These are phyloP conservation scores for Suhomyces panamericanus DNA, from an alignment of 1,139 yeast species.

Conservation along the genomic window DNA sequence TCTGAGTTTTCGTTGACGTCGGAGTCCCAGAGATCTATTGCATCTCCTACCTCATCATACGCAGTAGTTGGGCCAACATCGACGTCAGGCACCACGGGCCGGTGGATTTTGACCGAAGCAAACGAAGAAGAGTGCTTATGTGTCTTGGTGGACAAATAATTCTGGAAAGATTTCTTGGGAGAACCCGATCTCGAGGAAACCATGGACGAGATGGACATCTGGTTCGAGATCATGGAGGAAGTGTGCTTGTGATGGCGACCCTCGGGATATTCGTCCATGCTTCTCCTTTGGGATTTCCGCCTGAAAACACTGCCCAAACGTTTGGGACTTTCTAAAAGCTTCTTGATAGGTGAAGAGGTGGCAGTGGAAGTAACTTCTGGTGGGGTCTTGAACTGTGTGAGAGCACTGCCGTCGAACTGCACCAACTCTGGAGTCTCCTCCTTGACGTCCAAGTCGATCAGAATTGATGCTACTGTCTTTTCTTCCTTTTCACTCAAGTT, in stretches of 20 bases:
- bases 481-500: slow-evolving; percentile 13
- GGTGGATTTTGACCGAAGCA: slow-evolving; percentile 11
- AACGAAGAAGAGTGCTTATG: slow-evolving; percentile 18
- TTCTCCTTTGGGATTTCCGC: slow-evolving; percentile 22
- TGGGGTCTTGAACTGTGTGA: slow-evolving; percentile 8
- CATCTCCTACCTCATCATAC: slow-evolving; percentile 15
- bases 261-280: slow-evolving; percentile 19
- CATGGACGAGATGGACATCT: slow-evolving; percentile 30
- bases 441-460: not conserved
- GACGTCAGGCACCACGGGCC: not conserved
- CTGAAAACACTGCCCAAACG: slow-evolving; percentile 28
- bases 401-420: not conserved
- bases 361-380: slow-evolving; percentile 8
- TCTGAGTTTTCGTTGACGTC: slow-evolving; percentile 39
- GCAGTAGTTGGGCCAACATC: not conserved
- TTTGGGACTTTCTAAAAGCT: slow-evolving; percentile 38
- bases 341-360: slow-evolving; percentile 35
- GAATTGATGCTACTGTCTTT: not conserved
- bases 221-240: slow-evolving; percentile 32
- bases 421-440: not conserved
- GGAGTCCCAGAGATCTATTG: slow-evolving; percentile 37
- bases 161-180: slow-evolving; percentile 32
- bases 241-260: slow-evolving; percentile 25
- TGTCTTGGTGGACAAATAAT: slow-evolving; percentile 20
- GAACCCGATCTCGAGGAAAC: slow-evolving; percentile 30